These are phyloP conservation scores for Reutealis trisperma DNA, from an alignment of 345 rosid genomes.

Conservation along the genomic window DNA sequence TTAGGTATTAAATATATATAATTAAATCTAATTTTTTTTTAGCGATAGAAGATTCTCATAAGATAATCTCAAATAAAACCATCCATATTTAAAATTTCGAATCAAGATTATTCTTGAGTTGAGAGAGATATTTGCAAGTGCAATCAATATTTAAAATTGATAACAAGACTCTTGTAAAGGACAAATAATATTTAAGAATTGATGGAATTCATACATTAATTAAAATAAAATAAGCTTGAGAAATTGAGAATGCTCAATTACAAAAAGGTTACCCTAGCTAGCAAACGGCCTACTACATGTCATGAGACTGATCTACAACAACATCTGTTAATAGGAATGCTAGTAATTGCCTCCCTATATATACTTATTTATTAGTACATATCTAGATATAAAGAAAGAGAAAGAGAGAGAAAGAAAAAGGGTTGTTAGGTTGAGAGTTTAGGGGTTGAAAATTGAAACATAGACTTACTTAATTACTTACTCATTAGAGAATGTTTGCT, in stretches of 20 bases:
- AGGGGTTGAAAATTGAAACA: too few species aligned
- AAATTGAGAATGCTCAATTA: slow-evolving; percentile 6
- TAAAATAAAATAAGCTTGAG: not conserved
- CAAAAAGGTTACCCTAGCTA: not conserved
- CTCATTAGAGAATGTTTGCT: slow-evolving; percentile 64
- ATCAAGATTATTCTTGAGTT: too few species aligned
- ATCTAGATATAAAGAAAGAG: not conserved
- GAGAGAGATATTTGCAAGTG: too few species aligned
- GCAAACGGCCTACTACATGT: not conserved
- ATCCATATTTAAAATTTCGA: too few species aligned
- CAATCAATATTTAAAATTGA: too few species aligned
- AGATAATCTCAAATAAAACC: too few species aligned
- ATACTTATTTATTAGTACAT: slow-evolving; percentile 6
- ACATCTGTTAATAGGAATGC: slow-evolving; percentile 14
- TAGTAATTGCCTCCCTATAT: slow-evolving; percentile 6
- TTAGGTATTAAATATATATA: too few species aligned
- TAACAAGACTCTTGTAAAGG: too few species aligned
- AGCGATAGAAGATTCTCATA: too few species aligned
- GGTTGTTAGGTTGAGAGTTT: not conserved
- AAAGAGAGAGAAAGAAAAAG: not conserved
- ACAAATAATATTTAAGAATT: too few species aligned
- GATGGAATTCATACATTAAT: not conserved
- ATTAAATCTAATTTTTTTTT: too few species aligned
- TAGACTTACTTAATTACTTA: not conserved
- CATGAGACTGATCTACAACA: slow-evolving; percentile 16